Evolutionary conservation across 2,329 filamentous ascomycete genomes (phyloP).

Genomic region (Sordariomycetes sp.): DNA sequence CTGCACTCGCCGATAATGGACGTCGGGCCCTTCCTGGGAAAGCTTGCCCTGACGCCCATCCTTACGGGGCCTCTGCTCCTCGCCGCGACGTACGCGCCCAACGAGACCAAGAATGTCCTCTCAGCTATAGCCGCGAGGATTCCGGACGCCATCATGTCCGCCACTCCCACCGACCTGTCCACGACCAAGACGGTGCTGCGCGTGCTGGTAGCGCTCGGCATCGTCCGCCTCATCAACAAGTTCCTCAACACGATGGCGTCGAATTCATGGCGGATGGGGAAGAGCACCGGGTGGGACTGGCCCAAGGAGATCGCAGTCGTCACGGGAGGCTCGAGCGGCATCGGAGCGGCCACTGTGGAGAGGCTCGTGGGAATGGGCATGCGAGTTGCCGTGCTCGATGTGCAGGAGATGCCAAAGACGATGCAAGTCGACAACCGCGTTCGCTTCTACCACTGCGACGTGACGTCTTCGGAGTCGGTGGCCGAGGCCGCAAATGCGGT

Average conservation of each 20-base stretch:
- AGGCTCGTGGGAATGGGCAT: slow-evolving; percentile 30
- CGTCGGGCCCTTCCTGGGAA: too few relatives aligned
- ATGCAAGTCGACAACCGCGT: slow-evolving; percentile 12
- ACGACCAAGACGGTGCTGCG: slow-evolving; percentile 7
- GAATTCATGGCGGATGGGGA: slow-evolving; percentile 17
- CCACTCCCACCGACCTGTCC: slow-evolving; percentile 1
- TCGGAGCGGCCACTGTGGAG: slow-evolving; percentile 25
- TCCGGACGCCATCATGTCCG: not conserved
- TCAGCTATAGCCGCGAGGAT: slow-evolving; percentile 5
- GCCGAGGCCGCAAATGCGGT: slow-evolving; percentile 28
- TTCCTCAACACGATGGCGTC: slow-evolving; percentile 15
- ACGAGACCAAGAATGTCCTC: slow-evolving; percentile 1
- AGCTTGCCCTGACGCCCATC: slow-evolving; percentile 9
- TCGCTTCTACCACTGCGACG: slow-evolving; percentile 25
- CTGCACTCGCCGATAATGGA: slow-evolving; percentile 11
- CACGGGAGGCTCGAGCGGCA: slow-evolving; percentile 33
- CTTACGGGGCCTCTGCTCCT: slow-evolving; percentile 10
- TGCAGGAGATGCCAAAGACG: slow-evolving; percentile 24
- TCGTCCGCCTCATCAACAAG: slow-evolving; percentile 14
- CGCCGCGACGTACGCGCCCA: slow-evolving; percentile 7
- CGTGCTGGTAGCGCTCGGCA: slow-evolving; percentile 13
- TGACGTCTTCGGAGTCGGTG: slow-evolving; percentile 33
- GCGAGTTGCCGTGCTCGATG: slow-evolving; percentile 61
- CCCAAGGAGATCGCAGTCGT: slow-evolving; percentile 30
- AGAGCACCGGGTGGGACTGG: slow-evolving; percentile 22